phyloP scores from a whole-genome alignment of 2,329 filamentous ascomycete species.

The Zymoseptoria crescenta region DNA sequence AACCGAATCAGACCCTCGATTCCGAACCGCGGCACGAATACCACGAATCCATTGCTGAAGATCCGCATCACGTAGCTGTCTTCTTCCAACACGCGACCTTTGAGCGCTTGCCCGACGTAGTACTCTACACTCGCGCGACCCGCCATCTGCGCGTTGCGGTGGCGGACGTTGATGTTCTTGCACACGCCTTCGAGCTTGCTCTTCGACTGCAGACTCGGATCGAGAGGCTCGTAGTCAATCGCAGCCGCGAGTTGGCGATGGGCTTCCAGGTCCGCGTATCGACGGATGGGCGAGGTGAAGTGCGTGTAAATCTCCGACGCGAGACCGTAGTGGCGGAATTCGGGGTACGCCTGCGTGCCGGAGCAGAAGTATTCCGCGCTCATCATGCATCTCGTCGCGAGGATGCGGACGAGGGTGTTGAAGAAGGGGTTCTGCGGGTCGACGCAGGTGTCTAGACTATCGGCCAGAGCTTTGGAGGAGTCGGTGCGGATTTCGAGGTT shows the following conservation, averaged over 20 bases:
- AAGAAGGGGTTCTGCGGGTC: constrained; percentile 84
- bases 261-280: constrained; percentile 92
- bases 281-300: constrained; percentile 93
- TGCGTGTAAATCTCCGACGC: constrained; percentile 97
- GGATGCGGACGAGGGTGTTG: constrained; percentile 94
- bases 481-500: constrained; percentile 73
- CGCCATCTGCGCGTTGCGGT: constrained; percentile 94
- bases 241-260: constrained; percentile 92
- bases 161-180: constrained; percentile 96
- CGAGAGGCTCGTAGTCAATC: constrained; percentile 84
- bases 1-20: constrained; percentile 88
- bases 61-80: constrained; percentile 96
- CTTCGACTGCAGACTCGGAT: constrained; percentile 71
- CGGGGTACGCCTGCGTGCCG: constrained; percentile 82
- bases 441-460: constrained; percentile 78
- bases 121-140: constrained; percentile 92
- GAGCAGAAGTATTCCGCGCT: constrained; percentile 97
- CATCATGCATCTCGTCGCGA: constrained; percentile 98
- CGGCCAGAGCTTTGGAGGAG: constrained; percentile 85
- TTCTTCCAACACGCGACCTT: constrained; percentile 66
- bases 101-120: constrained; percentile 93
- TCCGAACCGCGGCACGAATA: constrained; percentile 90
- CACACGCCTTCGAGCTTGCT: constrained; percentile 86
- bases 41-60: constrained; percentile 94
- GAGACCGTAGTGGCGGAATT: constrained; percentile 95